phyloP scores from a whole-genome alignment of 1,284 basidiomycete genomes.

The Microbotryomycetes sp. region DNA sequence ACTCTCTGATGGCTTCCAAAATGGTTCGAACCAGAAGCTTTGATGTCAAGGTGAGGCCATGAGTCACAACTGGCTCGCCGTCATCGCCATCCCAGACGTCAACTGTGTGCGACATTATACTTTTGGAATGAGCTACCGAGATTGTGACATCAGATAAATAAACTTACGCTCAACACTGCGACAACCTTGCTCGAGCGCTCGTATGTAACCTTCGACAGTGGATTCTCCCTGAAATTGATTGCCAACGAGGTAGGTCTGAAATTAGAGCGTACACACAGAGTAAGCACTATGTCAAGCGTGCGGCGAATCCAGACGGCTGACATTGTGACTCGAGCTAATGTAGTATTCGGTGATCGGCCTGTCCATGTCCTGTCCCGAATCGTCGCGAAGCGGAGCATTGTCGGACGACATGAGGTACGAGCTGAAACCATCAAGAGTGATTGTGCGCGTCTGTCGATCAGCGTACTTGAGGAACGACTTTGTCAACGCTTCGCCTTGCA shows the following conservation, averaged over 20 bases:
- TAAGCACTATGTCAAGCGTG: neutral
- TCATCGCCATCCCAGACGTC: slow-evolving; percentile 87
- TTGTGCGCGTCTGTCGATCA: slow-evolving; percentile 27
- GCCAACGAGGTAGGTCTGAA: slow-evolving; percentile 80
- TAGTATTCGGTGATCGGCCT: slow-evolving; percentile 80
- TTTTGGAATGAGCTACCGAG: neutral
- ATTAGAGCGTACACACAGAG: too few relatives aligned
- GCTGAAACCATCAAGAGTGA: slow-evolving; percentile 60
- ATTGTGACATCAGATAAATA: slow-evolving; percentile 7
- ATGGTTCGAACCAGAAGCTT: slow-evolving; percentile 79
- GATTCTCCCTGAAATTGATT: slow-evolving; percentile 88
- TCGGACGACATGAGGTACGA: slow-evolving; percentile 66
- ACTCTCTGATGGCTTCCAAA: slow-evolving; percentile 79
- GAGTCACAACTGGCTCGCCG: slow-evolving; percentile 71
- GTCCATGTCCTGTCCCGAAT: slow-evolving; percentile 58
- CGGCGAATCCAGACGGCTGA: slow-evolving; percentile 11
- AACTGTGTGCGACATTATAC: slow-evolving; percentile 50
- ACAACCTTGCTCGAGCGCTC: slow-evolving; percentile 82
- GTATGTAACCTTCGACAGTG: slow-evolving; percentile 92
- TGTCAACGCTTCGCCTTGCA: slow-evolving; percentile 47
- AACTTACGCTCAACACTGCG: slow-evolving; percentile 75
- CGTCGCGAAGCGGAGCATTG: slow-evolving; percentile 54
- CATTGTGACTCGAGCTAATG: slow-evolving; percentile 89
- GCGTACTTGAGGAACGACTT: slow-evolving; percentile 56
- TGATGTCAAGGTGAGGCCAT: slow-evolving; percentile 85